Base-by-base conservation (phyloP, 192 early-diverging fungal species). In the Helicostylum pulchrum region DNA sequence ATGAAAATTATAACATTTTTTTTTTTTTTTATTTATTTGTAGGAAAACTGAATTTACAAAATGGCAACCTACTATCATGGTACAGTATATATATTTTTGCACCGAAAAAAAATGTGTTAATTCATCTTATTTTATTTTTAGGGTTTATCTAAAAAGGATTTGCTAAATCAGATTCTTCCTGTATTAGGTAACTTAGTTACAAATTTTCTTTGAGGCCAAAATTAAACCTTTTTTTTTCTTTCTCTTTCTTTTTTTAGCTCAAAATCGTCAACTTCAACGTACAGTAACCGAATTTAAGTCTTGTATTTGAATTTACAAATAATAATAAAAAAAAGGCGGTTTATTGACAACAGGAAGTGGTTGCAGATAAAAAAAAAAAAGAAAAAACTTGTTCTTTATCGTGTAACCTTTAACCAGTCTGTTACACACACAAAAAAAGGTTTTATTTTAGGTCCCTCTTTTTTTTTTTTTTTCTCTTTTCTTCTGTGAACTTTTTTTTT, bases 111-210 rank as follows among this genome's bases (percentile, higher is more conserved):
- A n/a, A 7, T 36, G 34, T 36, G 36, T 39, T 31, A 4, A 23
- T 53, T 57, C 60, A 10, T 61, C 54, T 30, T 14, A 30, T 36
- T 47, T 44, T 31, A 47, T 36, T 36, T 76, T 44, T 66, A 80
- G 70, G 75, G 79, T 7, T 70, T 82, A 53, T 42, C 71, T 17
- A 94, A 94, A 51, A 84, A 84, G 8, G 78, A 80, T 42, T 62
- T 92, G 8, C 51, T 94, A 4, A 70, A 73, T 42, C 83, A 86
- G 48, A 68, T 92, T 14, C 64, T 94, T 31, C 87, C 85, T 0
- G 73, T 89, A 0, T 77, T 94, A 21, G 81, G 89, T 66, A 70
- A 72, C 39, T 30, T 15, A 20, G 21, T 51, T 57, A 43, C 14
- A 30, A 15, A 10, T 21, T 19, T 26, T 31, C 2, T 6, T 48